Conservation (phyloP, 1,284 basidiomycete genomes). For the Irpex sp. region DNA sequence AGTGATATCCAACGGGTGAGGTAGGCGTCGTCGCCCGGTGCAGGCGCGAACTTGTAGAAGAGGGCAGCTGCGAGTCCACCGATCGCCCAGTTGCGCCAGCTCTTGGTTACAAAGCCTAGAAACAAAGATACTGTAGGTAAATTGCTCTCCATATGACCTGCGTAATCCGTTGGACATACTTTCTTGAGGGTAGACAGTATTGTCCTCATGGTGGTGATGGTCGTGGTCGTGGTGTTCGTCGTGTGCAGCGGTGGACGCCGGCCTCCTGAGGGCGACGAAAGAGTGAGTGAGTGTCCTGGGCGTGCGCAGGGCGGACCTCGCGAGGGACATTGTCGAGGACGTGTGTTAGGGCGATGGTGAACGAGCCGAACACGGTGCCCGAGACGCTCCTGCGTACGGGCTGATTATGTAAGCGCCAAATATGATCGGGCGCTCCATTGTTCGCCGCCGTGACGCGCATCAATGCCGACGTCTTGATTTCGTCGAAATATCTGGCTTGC, state of each 20-base stretch:
- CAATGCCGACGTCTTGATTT: background rate
- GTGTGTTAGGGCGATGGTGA: background rate
- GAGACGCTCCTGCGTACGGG: slow-evolving; percentile 6
- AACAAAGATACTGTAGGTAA: background rate
- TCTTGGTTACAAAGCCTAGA: slow-evolving; percentile 52
- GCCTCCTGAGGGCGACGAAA: slow-evolving; percentile 30
- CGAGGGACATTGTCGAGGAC: slow-evolving; percentile 29
- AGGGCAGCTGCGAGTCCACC: slow-evolving; percentile 43
- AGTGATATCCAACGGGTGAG: slow-evolving; percentile 61
- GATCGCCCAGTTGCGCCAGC: slow-evolving; percentile 60
- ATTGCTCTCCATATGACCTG: too few relatives aligned
- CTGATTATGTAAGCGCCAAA: slow-evolving; percentile 11
- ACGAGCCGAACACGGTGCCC: slow-evolving; percentile 1
- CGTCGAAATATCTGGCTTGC: background rate
- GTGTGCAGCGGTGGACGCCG: slow-evolving; percentile 35
- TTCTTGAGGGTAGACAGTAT: slow-evolving; percentile 52
- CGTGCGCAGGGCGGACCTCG: slow-evolving; percentile 32
- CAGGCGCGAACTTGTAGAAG: slow-evolving; percentile 66
- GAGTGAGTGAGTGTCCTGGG: slow-evolving; percentile 21
- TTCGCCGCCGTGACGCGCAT: background rate
- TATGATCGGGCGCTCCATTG: background rate
- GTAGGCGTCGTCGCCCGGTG: slow-evolving; percentile 51
- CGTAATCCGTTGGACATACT: slow-evolving; percentile 33
- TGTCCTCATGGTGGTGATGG: slow-evolving; percentile 39
- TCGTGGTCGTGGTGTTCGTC: slow-evolving; percentile 31